A percentile compares a stretch with the other conserved stretches of the same genome.
These are phyloP conservation scores for Kwoniella dendrophila DNA, from an alignment of 768 basidiomycete genomes.

Conservation along the genomic window DNA sequence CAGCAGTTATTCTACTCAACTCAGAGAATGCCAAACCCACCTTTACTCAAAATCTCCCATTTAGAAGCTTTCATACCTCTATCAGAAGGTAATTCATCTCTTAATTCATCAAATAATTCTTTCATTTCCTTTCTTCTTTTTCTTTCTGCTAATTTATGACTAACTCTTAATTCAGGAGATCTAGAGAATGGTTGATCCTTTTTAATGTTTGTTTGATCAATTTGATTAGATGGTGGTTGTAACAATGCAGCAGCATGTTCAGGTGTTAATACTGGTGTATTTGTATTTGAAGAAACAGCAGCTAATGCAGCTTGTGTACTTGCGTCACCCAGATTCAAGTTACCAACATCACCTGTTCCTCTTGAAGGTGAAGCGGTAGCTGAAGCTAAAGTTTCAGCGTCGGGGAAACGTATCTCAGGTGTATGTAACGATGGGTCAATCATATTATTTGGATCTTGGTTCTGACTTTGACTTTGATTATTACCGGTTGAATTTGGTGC, in stretches of 20 bases:
- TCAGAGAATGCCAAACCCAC: slow-evolving; percentile 60
- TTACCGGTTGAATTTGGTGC: slow-evolving; percentile 10
- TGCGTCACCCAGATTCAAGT: slow-evolving; percentile 4
- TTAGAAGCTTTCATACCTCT: slow-evolving; percentile 95
- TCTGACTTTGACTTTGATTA: too few relatives aligned
- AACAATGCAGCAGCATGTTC: slow-evolving; percentile 6
- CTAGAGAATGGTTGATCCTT: slow-evolving; percentile 79
- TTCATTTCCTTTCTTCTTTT: slow-evolving; percentile 99
- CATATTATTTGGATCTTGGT: not conserved
- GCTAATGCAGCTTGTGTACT: slow-evolving; percentile 7
- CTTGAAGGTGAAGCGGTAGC: slow-evolving; percentile 24
- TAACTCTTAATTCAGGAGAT: slow-evolving; percentile 89
- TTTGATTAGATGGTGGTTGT: not conserved
- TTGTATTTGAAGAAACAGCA: not conserved
- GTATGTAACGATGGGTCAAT: slow-evolving; percentile 1
- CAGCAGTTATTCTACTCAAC: not conserved
- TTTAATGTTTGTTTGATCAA: slow-evolving; percentile 23
- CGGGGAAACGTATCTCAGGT: slow-evolving; percentile 28
- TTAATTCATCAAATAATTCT: slow-evolving; percentile 92
- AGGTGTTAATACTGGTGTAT: not conserved
- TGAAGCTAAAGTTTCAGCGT: slow-evolving; percentile 29
- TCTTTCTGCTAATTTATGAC: slow-evolving; percentile 95
- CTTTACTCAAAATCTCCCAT: slow-evolving; percentile 98
- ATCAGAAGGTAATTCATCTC: slow-evolving; percentile 88
- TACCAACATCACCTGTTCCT: too few relatives aligned